phyloP scores from a whole-genome alignment of 306 rosid genomes.

The Chamaecrista fasciculata region DNA sequence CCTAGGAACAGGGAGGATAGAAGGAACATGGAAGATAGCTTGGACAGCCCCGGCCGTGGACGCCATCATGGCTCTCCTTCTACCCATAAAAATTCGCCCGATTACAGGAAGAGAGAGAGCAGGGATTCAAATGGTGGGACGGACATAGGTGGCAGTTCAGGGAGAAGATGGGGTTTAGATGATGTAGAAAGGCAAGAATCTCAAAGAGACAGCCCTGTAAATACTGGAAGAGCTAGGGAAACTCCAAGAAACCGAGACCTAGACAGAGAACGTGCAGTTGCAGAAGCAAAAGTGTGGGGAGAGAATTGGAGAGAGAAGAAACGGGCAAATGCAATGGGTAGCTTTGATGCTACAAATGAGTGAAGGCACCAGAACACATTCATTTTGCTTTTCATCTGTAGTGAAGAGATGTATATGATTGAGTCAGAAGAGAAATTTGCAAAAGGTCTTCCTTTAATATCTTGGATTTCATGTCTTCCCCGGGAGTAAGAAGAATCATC shows the following conservation, averaged over 20 bases:
- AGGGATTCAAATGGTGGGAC: conserved; percentile 51
- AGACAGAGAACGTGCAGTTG: conserved; percentile 92
- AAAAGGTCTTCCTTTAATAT: conserved; percentile 38
- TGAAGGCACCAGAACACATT: conserved; percentile 35
- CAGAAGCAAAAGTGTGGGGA: conserved; percentile 95
- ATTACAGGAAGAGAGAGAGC: conserved; percentile 68
- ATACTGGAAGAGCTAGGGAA: conserved; percentile 80
- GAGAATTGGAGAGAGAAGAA: conserved; percentile 97
- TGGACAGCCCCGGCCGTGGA: conserved; percentile 76
- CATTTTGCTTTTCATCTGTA: conserved; percentile 34
- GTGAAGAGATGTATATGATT: conserved; percentile 36
- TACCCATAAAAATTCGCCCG: conserved; percentile 73
- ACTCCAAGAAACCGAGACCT: conserved; percentile 84
- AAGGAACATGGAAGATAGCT: conserved; percentile 59
- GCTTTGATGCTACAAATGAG: conserved; percentile 89
- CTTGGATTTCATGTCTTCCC: conserved; percentile 44
- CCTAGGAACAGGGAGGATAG: conserved; percentile 76
- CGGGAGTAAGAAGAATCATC: conserved; percentile 39
- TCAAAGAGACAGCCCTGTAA: conserved; percentile 76
- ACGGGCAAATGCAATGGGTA: conserved; percentile 69
- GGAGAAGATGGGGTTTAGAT: conserved; percentile 81
- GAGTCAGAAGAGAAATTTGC: conserved; percentile 42
- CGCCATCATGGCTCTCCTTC: conserved; percentile 67
- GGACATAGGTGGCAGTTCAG: conserved; percentile 60
- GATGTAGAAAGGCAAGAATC: conserved; percentile 73